phyloP scores from a whole-genome alignment of 768 basidiomycete species.

The Amanita rubescens region DNA sequence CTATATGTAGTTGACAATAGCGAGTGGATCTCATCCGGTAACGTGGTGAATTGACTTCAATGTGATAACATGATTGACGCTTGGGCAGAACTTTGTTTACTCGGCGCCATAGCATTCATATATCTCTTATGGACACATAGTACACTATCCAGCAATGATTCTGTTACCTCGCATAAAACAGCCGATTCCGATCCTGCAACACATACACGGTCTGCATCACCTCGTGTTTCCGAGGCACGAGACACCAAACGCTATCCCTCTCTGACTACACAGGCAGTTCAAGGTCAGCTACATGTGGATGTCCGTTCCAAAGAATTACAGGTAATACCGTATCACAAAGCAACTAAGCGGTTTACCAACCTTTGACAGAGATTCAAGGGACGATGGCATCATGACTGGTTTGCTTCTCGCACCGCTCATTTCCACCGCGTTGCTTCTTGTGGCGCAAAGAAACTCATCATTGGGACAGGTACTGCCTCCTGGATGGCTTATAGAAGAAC shows the following conservation, averaged over 20 bases:
- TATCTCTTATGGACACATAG: constrained; percentile 61
- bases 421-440: constrained; percentile 57
- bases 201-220: constrained; percentile 29
- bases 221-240: constrained; percentile 30
- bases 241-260: constrained; percentile 33
- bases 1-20: constrained; percentile 21
- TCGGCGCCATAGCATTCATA: constrained; percentile 45
- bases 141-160: constrained; percentile 26
- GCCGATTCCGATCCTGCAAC: constrained; percentile 10
- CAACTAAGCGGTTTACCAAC: background rate
- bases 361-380: constrained; percentile 55
- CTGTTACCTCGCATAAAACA: background rate
- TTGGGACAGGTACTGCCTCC: constrained; percentile 38
- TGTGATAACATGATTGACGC: constrained; percentile 7
- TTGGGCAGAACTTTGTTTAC: constrained; percentile 46
- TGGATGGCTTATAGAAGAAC: constrained; percentile 75
- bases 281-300: constrained; percentile 79
- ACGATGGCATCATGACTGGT: constrained; percentile 83
- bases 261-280: constrained; percentile 29
- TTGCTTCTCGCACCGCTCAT: constrained; percentile 81
- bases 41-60: background rate
- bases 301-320: constrained; percentile 84
- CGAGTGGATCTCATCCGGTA: constrained; percentile 48
- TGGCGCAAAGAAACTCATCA: constrained; percentile 23
- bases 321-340: constrained; percentile 33